A percentile compares a stretch with the other conserved stretches of the same genome.
These are phyloP conservation scores for Mangifera indica DNA, from an alignment of 345 rosid genomes.

Conservation along the genomic window DNA sequence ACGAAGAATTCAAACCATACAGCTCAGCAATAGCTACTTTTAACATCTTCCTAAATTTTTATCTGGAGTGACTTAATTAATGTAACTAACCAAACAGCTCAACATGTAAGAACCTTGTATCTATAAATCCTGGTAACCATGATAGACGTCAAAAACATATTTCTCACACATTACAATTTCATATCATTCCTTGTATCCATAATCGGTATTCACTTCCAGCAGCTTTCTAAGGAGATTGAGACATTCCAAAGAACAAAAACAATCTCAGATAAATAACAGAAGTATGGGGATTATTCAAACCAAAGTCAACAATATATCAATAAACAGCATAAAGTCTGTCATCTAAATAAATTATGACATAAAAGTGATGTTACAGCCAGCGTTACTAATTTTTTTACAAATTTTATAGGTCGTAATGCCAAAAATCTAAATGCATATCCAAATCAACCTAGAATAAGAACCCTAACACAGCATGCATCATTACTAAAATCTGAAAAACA, in stretches of 20 bases:
- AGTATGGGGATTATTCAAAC: not conserved
- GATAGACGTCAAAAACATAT: not conserved
- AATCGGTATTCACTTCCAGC: not conserved
- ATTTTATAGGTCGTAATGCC: not conserved
- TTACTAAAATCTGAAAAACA: not conserved
- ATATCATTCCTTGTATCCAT: not conserved
- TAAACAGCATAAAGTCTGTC: not conserved
- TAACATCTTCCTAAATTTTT: not conserved
- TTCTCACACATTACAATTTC: not conserved
- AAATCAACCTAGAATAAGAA: too few species aligned
- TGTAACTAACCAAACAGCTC: not conserved
- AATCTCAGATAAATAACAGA: not conserved
- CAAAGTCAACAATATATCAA: not conserved
- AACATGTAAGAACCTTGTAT: not conserved
- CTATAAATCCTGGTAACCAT: not conserved
- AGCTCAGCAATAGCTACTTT: not conserved
- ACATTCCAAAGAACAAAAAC: not conserved
- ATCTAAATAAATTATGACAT: not conserved
- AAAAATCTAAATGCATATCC: not conserved
- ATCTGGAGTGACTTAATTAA: not conserved
- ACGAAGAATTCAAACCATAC: not conserved
- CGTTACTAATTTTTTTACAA: not conserved
- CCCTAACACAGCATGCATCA: not conserved
- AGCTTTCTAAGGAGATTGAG: not conserved
- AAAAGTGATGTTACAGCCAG: not conserved